Evolutionary conservation across 148 eudicot species (phyloP).

Genomic region (Rhododendron griersonianum): DNA sequence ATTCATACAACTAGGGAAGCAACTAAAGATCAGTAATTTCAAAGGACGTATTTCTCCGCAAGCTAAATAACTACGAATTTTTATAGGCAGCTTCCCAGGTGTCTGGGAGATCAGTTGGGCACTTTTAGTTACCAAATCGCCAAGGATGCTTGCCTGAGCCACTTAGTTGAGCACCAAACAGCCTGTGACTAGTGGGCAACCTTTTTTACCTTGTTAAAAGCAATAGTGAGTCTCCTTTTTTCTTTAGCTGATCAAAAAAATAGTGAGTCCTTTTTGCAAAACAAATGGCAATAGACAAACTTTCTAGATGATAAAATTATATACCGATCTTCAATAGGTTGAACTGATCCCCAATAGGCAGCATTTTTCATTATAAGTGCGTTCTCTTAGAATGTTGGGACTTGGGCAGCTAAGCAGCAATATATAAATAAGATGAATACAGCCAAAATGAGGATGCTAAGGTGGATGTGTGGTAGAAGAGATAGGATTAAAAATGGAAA

Average conservation of each 20-base stretch:
- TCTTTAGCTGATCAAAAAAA: not conserved
- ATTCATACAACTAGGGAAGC: not conserved
- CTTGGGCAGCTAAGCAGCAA: not conserved
- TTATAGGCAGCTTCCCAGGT: not conserved
- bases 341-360: not conserved
- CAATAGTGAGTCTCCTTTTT: not conserved
- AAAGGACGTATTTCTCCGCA: not conserved
- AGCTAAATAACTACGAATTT: not conserved
- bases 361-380: not conserved
- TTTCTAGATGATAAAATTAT: not conserved
- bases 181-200: not conserved
- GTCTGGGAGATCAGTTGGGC: not conserved
- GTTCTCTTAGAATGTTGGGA: not conserved
- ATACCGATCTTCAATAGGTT: not conserved
- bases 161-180: not conserved
- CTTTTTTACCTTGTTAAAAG: not conserved
- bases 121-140: not conserved
- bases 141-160: not conserved
- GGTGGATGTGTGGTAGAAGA: not conserved
- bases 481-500: not conserved
- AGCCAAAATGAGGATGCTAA: not conserved
- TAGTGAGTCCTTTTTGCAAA: not conserved
- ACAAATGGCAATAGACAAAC: not conserved
- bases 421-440: not conserved
- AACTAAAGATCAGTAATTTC: not conserved